A percentile compares a stretch with the other conserved stretches of the same genome.
These are phyloP conservation scores for Fusarium equiseti DNA, from an alignment of 2,329 filamentous ascomycete species.

Conservation along the genomic window DNA sequence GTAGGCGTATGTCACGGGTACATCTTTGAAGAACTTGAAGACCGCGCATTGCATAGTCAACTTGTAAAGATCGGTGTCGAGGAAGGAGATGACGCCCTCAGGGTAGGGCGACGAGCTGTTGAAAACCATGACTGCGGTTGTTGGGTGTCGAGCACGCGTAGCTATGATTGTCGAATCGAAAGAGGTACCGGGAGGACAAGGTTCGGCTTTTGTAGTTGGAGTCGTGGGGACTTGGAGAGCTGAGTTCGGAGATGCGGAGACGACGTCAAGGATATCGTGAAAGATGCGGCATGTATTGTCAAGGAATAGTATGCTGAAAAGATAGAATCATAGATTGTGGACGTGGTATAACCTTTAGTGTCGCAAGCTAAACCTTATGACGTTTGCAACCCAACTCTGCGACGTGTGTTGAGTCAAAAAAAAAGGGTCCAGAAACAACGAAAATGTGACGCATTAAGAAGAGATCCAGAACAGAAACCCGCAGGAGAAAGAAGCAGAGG, in stretches of 20 bases:
- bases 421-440: constrained; percentile 7
- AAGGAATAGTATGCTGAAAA: constrained; percentile 1
- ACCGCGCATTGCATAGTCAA: constrained; percentile 99
- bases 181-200: neutral
- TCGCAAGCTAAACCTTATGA: constrained; percentile 1
- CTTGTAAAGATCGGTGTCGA: constrained; percentile 92
- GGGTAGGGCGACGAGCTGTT: constrained; percentile 75
- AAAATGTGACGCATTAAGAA: constrained; percentile 38
- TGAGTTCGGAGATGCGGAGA: constrained; percentile 36
- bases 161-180: neutral
- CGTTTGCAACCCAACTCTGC: constrained; percentile 7
- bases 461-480: constrained; percentile 30
- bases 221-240: neutral
- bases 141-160: neutral
- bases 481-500: constrained; percentile 25
- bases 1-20: constrained; percentile 89
- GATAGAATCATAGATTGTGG: neutral
- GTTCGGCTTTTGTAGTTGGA: neutral
- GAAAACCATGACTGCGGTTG: constrained; percentile 67
- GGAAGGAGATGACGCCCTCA: constrained; percentile 83
- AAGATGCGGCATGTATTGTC: neutral
- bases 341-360: neutral
- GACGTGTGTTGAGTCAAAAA: constrained; percentile 17
- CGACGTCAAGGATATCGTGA: constrained; percentile 14
- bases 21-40: constrained; percentile 87